Percentiles rank a stretch among this genome's conserved stretches.
Conservation (phyloP, 371 early-diverging fungal genomes). For the Umbelopsis sp. region DNA sequence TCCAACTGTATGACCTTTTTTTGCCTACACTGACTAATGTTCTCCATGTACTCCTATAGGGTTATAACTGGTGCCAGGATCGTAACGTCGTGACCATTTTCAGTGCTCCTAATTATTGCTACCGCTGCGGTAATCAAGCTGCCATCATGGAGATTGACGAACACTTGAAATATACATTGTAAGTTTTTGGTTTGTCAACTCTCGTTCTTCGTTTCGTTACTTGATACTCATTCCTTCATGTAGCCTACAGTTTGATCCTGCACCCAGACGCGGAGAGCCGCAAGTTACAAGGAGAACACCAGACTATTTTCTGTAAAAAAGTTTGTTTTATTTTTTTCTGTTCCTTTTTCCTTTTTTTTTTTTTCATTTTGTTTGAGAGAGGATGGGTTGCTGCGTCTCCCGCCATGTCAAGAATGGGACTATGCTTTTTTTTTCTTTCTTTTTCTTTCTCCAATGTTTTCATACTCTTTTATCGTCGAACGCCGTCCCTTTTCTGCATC, state of each 20-base stretch:
- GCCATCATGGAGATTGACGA: conserved; percentile 97
- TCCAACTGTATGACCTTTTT: neutral
- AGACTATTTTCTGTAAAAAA: conserved; percentile 94
- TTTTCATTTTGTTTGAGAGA: conserved; percentile 9
- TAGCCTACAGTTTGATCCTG: conserved; percentile 98
- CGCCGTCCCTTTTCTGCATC: conserved; percentile 17
- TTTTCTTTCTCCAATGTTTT: conserved; percentile 4
- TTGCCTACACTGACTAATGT: neutral
- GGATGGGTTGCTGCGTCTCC: conserved; percentile 19
- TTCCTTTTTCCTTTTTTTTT: neutral
- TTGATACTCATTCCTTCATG: neutral
- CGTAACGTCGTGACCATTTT: conserved; percentile 99
- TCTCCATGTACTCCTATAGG: conserved; percentile 57
- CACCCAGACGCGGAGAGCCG: conserved; percentile 97
- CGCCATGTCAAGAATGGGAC: conserved; percentile 8
- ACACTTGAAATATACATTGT: conserved; percentile 91
- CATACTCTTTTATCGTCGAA: conserved; percentile 17
- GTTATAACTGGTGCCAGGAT: conserved; percentile 98
- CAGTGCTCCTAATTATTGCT: conserved; percentile 99
- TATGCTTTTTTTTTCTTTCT: neutral
- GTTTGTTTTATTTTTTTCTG: conserved; percentile 10
- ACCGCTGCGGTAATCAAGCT: conserved; percentile 99
- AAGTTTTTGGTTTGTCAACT: conserved; percentile 33
- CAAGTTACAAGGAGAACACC: conserved; percentile 98
- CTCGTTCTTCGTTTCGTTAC: no score